phyloP scores from a whole-genome alignment of 2,329 filamentous ascomycete genomes.

The Cladophialophora chaetospira region DNA sequence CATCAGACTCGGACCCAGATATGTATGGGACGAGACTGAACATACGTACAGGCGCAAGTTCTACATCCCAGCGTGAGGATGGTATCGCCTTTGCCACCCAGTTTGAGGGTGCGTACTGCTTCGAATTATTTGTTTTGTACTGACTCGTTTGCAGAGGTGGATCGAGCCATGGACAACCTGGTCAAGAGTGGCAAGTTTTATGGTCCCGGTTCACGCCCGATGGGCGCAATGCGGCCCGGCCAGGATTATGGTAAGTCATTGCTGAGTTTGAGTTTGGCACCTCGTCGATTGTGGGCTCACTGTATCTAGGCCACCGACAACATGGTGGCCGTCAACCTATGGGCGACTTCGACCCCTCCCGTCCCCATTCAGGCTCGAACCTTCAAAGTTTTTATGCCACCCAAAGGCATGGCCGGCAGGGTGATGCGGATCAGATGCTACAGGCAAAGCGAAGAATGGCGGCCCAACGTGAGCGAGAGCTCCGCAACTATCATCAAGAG shows the following conservation, averaged over 20 bases:
- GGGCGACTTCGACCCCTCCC: slow-evolving; percentile 77
- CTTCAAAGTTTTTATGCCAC: slow-evolving; percentile 92
- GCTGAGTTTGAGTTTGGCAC: not conserved
- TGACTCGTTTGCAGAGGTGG: slow-evolving; percentile 70
- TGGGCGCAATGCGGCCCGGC: slow-evolving; percentile 51
- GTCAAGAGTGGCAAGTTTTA: slow-evolving; percentile 94
- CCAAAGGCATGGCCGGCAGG: slow-evolving; percentile 84
- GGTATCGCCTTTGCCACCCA: slow-evolving; percentile 78
- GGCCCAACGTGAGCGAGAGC: slow-evolving; percentile 96
- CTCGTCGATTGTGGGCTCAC: not conserved
- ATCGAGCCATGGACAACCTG: slow-evolving; percentile 91
- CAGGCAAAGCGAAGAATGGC: slow-evolving; percentile 99
- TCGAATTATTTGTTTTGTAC: slow-evolving; percentile 17
- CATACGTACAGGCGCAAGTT: slow-evolving; percentile 65
- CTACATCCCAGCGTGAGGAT: slow-evolving; percentile 73
- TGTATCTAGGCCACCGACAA: slow-evolving; percentile 67
- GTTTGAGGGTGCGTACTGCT: slow-evolving; percentile 70
- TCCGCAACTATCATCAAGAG: slow-evolving; percentile 99
- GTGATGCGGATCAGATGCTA: slow-evolving; percentile 96
- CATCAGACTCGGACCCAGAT: slow-evolving; percentile 32
- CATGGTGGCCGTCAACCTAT: slow-evolving; percentile 73
- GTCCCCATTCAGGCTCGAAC: slow-evolving; percentile 73
- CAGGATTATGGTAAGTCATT: slow-evolving; percentile 23
- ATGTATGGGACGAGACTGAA: slow-evolving; percentile 30
- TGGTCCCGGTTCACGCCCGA: slow-evolving; percentile 66